Conservation (phyloP, 805 yeast genomes). For the Candida chilensis region DNA sequence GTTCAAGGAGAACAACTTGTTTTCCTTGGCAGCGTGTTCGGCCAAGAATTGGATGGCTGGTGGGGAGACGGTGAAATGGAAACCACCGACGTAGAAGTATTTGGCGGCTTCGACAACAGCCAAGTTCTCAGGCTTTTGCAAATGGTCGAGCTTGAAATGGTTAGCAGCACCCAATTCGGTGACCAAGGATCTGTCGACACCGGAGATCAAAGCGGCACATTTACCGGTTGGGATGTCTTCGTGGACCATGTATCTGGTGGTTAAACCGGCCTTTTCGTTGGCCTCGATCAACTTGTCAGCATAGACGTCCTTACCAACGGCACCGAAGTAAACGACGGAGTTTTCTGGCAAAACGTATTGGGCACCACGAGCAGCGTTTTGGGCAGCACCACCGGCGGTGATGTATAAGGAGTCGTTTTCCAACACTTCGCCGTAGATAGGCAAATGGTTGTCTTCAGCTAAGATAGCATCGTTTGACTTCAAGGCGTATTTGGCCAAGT, state of each 20-base stretch:
- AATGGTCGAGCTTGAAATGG: slow-evolving; percentile 85
- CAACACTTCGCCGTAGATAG: slow-evolving; percentile 76
- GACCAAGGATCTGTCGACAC: slow-evolving; percentile 82
- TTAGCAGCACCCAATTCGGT: slow-evolving; percentile 98
- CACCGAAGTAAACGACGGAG: slow-evolving; percentile 89
- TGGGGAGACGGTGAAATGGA: slow-evolving; percentile 96
- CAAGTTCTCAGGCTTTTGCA: slow-evolving; percentile 89
- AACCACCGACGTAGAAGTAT: slow-evolving; percentile 94
- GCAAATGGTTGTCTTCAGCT: slow-evolving; percentile 74
- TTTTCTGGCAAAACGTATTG: slow-evolving; percentile 78
- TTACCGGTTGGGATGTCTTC: slow-evolving; percentile 82
- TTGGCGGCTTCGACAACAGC: slow-evolving; percentile 69
- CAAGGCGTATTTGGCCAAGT: slow-evolving; percentile 71
- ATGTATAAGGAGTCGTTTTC: slow-evolving; percentile 49
- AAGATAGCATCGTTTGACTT: slow-evolving; percentile 93
- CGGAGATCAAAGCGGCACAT: slow-evolving; percentile 93
- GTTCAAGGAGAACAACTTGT: slow-evolving; percentile 76
- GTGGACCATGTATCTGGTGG: slow-evolving; percentile 78
- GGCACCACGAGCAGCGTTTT: slow-evolving; percentile 98
- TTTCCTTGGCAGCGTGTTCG: slow-evolving; percentile 78
- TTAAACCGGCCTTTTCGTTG: slow-evolving; percentile 81
- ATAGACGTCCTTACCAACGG: slow-evolving; percentile 90
- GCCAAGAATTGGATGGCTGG: slow-evolving; percentile 87
- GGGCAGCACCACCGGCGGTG: slow-evolving; percentile 99
- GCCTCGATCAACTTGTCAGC: slow-evolving; percentile 76